phyloP scores from a whole-genome alignment of 2,329 filamentous ascomycete genomes.

The Colletotrichum liriopes region DNA sequence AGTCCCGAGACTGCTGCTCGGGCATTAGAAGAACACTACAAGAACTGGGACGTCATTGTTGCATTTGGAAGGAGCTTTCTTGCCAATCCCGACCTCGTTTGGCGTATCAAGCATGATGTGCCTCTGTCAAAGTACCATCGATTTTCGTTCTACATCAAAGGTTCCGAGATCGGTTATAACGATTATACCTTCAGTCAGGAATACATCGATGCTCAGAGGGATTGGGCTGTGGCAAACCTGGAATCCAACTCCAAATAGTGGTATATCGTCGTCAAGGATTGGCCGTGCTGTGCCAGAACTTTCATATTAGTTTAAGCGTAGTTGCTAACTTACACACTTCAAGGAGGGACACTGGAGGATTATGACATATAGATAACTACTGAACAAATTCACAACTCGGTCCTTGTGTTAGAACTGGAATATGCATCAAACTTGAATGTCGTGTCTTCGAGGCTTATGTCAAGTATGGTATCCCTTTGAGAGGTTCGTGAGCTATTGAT shows the following conservation, averaged over 20 bases:
- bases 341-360: too few relatives aligned
- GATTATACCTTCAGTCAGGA: conserved; percentile 29
- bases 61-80: conserved; percentile 50
- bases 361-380: too few relatives aligned
- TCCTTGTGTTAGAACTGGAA: too few relatives aligned
- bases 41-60: conserved; percentile 50
- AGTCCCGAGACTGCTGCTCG: conserved; percentile 41
- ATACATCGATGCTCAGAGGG: conserved; percentile 27
- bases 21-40: conserved; percentile 47
- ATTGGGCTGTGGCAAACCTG: conserved; percentile 12
- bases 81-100: conserved; percentile 51
- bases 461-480: too few relatives aligned
- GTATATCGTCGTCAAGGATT: not conserved
- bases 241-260: conserved; percentile 11
- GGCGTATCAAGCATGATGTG: conserved; percentile 46
- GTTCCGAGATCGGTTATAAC: conserved; percentile 33
- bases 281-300: too few relatives aligned
- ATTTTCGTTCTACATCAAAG: conserved; percentile 46
- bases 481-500: too few relatives aligned
- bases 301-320: not conserved
- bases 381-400: too few relatives aligned
- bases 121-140: conserved; percentile 47
- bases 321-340: too few relatives aligned
- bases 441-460: too few relatives aligned
- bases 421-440: too few relatives aligned